Evolutionary conservation across 2,329 filamentous ascomycete genomes (phyloP), one percentile per base, ranked within the genome.

Genomic region (Geosmithia putterillii): DNA sequence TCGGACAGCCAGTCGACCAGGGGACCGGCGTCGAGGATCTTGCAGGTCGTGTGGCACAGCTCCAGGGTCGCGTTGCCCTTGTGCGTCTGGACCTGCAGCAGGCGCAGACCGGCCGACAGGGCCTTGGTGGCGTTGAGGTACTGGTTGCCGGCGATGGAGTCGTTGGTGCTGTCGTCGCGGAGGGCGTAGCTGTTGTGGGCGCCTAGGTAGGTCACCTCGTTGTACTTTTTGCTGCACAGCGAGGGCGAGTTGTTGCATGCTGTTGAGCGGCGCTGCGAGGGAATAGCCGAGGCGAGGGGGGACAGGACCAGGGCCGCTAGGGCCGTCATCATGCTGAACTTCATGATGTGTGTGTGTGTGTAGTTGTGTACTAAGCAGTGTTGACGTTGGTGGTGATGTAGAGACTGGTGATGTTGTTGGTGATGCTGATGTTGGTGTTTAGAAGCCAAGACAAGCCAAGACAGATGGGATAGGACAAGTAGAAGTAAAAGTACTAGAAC

Each of bases 171-270:
- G 21, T 64, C 58, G 53, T 86, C 79, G 41, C 82, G 71, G 38
- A 88, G 60, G 57, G 88, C 89, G 10, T 83, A 70, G 47, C 76
- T 79, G 62, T 88, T 74, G 63, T 89, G 85, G 17, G 82, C 83
- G 19, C 84, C 84, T 54, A 90, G 75, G 58, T 89, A 74, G 3
- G 85, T 89, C 52, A 92, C 74, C 51, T 83, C 77, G 63, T 78
- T 80, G 66, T 92, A 92, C 17, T 74, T 64, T 49, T 76, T 76
- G 47, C 64, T 67, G 67, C 86, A 92, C 36, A 92, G 73, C 38
- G 70, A 65, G 0, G 84, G 83, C 1, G 83, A 87, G 68, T 90
- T 90, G 65, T 92, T 92, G 73, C 86, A 92, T 25, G 79, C 76
- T 15, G 53, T 54, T 19, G 55, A 51, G 41, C 48, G 46, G 22